Base-by-base conservation (phyloP, 768 basidiomycete genomes). In the Cubamyces lactineus region DNA sequence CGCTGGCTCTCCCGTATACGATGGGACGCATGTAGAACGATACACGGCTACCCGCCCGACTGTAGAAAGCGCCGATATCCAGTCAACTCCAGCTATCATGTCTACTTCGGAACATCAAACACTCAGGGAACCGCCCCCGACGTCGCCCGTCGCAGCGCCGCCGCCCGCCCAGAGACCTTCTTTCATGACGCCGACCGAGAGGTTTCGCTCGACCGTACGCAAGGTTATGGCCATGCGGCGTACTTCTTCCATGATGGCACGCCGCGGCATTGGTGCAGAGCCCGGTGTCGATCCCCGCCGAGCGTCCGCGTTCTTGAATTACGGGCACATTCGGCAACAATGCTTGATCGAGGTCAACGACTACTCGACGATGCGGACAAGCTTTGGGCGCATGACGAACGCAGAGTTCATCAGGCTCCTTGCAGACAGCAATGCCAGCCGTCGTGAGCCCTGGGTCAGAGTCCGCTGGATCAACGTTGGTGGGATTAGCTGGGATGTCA, bases 401-500 rank as follows among this genome's bases (percentile, higher is more conserved):
- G 70, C 66, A 26, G 84, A 84, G 65, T 88, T 91, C 71, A 73
- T 87, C n/a, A 72, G 80, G 9, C 73, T 87, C 59, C 77, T 91
- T 74, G 67, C 76, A 17, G 76, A 81, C 61, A 69, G 71, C 15
- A 71, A 63, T 7, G 81, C 82, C 6, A 79, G 82, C 60, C 72
- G 74, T 58, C 77, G 78, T 57, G 83, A 85, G 63, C 73, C 81
- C 3, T 88, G 86, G 86, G 83, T 82, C 26, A 87, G 83, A 69
- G 89, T 88, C 17, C 75, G 89, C 53, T 91, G 88, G 88, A 89
- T 90, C 54, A 87, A 88, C 65, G 80, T 90, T 63, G 84, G 82
- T 23, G 89, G 89, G 5, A 75, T 82, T 41, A 76, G 83, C 64
- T 91, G 88, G 87, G 88, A 89, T 67, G 86, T 91, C 40, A 80